These are phyloP conservation scores for Aegle marmelos DNA, from an alignment of 345 rosid genomes.

Conservation along the genomic window DNA sequence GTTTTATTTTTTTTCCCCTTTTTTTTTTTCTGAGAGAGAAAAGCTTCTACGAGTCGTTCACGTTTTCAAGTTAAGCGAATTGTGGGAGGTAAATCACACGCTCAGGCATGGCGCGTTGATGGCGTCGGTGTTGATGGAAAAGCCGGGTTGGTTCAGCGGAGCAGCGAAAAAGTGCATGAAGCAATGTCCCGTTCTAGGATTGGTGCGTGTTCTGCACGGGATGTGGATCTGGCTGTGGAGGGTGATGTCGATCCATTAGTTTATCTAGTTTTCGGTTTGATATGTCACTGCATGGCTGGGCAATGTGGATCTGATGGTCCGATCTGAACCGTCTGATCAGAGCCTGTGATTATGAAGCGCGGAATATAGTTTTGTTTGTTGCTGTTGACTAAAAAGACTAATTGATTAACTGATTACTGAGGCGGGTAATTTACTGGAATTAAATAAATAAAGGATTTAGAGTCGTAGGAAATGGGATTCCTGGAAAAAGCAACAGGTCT, in stretches of 20 bases:
- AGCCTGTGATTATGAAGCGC: too few relatives aligned
- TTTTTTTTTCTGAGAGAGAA: neutral
- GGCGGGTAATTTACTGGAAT: neutral
- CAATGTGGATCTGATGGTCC: neutral
- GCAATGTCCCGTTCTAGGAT: slow-evolving; percentile 3
- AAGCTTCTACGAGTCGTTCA: slow-evolving; percentile 22
- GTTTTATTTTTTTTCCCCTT: neutral
- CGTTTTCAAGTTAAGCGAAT: slow-evolving; percentile 17
- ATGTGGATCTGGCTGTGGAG: neutral
- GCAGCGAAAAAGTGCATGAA: slow-evolving; percentile 20
- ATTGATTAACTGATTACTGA: neutral
- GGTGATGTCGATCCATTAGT: neutral
- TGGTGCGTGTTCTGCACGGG: slow-evolving; percentile 23
- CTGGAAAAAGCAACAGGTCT: neutral
- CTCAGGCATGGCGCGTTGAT: slow-evolving; percentile 26
- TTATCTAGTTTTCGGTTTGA: neutral
- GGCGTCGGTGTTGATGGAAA: neutral
- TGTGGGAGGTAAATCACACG: neutral
- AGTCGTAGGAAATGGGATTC: neutral
- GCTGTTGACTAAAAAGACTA: neutral
- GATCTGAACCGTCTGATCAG: neutral
- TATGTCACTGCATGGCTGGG: neutral
- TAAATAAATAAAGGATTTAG: too few relatives aligned
- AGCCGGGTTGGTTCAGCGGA: slow-evolving; percentile 9
- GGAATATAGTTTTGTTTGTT: neutral